A percentile compares a stretch with the other conserved stretches of the same genome.
These are phyloP conservation scores for Dipteronia sinensis DNA, from an alignment of 345 rosid genomes.

Conservation along the genomic window DNA sequence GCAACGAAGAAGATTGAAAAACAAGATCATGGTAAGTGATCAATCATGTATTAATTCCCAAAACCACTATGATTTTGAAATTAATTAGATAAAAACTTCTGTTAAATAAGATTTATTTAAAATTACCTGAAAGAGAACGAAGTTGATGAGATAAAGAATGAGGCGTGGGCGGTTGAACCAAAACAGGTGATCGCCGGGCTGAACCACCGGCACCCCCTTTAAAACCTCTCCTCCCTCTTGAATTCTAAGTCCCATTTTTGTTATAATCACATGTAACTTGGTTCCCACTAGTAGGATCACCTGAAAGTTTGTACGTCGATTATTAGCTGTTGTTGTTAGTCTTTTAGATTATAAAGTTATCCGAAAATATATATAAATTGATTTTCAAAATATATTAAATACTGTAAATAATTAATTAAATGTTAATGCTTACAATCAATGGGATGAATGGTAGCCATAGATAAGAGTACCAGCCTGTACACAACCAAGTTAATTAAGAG, in stretches of 20 bases:
- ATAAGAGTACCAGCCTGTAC: slow-evolving; percentile 72
- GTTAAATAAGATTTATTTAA: neutral
- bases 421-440: slow-evolving; percentile 56
- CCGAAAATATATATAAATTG: too few species aligned
- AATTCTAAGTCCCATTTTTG: slow-evolving; percentile 73
- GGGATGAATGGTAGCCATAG: slow-evolving; percentile 93
- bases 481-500: neutral
- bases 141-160: slow-evolving; percentile 80
- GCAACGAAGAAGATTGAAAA: slow-evolving; percentile 10
- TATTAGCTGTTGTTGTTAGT: too few species aligned
- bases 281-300: slow-evolving; percentile 74
- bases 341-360: too few species aligned
- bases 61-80: neutral
- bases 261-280: slow-evolving; percentile 91
- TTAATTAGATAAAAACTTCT: neutral
- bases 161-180: slow-evolving; percentile 88
- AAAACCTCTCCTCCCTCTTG: slow-evolving; percentile 76
- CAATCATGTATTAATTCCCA: neutral
- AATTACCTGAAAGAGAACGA: slow-evolving; percentile 82
- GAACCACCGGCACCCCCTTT: slow-evolving; percentile 81
- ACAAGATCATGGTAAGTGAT: neutral
- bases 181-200: slow-evolving; percentile 82
- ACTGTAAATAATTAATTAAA: neutral
- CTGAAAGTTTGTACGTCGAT: slow-evolving; percentile 36
- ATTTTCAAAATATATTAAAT: neutral